Percentiles rank a stretch among this genome's conserved stretches.
Evolutionary conservation across 2,329 filamentous ascomycete species (phyloP).

Genomic region (Claviceps sorghi): DNA sequence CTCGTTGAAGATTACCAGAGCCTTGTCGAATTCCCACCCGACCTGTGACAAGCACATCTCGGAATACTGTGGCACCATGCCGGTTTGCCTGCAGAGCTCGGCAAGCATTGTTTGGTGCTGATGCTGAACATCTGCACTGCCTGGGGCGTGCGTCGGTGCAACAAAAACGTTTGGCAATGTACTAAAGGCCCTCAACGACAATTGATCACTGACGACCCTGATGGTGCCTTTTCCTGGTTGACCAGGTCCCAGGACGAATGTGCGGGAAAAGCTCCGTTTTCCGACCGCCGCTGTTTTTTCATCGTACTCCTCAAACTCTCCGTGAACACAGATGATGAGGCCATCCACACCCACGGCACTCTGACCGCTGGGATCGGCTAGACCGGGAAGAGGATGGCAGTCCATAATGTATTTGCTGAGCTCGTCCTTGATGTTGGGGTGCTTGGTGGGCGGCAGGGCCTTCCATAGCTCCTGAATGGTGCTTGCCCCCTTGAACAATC

Average conservation of each 20-base stretch:
- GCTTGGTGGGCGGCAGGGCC: constrained; percentile 54
- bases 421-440: constrained; percentile 55
- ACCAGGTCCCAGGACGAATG: constrained; percentile 65
- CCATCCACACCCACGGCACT: constrained; percentile 57
- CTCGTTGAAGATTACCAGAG: constrained; percentile 59
- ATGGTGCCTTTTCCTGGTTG: constrained; percentile 47
- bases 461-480: constrained; percentile 57
- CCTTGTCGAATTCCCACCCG: constrained; percentile 65
- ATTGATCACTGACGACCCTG: constrained; percentile 66
- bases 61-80: constrained; percentile 67
- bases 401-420: constrained; percentile 68
- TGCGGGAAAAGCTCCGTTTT: constrained; percentile 68
- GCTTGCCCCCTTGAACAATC: constrained; percentile 49
- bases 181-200: constrained; percentile 55
- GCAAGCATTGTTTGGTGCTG: constrained; percentile 56
- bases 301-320: constrained; percentile 68
- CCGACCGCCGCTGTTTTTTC: constrained; percentile 37
- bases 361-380: constrained; percentile 54
- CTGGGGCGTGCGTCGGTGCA: constrained; percentile 12
- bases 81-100: constrained; percentile 62
- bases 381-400: constrained; percentile 57
- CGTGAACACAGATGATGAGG: constrained; percentile 64
- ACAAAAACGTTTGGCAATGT: constrained; percentile 31
- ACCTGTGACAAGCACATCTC: constrained; percentile 68
- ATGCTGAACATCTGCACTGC: constrained; percentile 29